Conservation (phyloP, 1,284 basidiomycete genomes). For the Ustilago bromivora region DNA sequence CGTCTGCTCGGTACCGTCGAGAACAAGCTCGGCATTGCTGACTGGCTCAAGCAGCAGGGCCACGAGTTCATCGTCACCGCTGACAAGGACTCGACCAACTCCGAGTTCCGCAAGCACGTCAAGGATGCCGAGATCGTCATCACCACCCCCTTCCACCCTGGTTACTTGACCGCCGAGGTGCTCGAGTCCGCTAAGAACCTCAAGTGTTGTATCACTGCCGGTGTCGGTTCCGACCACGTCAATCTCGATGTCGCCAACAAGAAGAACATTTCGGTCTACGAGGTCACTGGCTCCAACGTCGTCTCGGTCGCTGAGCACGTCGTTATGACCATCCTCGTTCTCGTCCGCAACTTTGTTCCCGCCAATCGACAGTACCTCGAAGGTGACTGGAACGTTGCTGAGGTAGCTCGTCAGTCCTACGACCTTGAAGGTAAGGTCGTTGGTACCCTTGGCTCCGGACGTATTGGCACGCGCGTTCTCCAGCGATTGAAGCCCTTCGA, state of each 20-base stretch:
- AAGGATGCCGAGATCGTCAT: conserved; percentile 75
- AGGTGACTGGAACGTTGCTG: conserved; percentile 66
- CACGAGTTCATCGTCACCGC: conserved; percentile 77
- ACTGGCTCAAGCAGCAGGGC: conserved; percentile 75
- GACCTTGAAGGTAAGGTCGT: conserved; percentile 92
- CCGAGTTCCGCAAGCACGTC: conserved; percentile 88
- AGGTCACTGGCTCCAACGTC: conserved; percentile 78
- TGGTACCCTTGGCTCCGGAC: conserved; percentile 79
- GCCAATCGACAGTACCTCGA: conserved; percentile 73
- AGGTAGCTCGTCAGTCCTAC: conserved; percentile 72
- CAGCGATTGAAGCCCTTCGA: conserved; percentile 88
- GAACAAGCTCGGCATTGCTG: conserved; percentile 74
- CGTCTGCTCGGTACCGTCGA: conserved; percentile 89
- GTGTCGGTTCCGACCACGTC: conserved; percentile 88
- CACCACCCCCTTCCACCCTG: conserved; percentile 86
- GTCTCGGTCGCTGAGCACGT: conserved; percentile 94
- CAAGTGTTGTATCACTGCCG: conserved; percentile 91
- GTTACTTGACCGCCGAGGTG: conserved; percentile 85
- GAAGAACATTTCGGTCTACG: conserved; percentile 79
- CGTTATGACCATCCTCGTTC: conserved; percentile 82
- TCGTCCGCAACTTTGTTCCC: conserved; percentile 87
- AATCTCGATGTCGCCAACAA: conserved; percentile 90
- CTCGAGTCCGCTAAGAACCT: conserved; percentile 86
- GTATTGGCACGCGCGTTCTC: conserved; percentile 74
- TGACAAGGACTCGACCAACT: conserved; percentile 87